These are phyloP conservation scores for Trypanosoma theileri DNA, from an alignment of 208 protist species.

Conservation along the genomic window DNA sequence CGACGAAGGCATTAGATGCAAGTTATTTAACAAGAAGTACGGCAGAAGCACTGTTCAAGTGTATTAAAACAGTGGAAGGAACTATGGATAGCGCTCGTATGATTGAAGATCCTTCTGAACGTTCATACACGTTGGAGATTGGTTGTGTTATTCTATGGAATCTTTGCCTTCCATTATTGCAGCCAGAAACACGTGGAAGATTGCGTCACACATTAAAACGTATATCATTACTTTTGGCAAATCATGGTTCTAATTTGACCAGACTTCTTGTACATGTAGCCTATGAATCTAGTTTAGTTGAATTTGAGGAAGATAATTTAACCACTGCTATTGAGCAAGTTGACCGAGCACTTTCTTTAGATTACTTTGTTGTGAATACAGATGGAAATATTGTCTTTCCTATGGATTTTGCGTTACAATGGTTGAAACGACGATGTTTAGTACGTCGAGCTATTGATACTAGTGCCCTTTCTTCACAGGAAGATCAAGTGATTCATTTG, in stretches of 20 bases:
- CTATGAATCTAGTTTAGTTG: constrained; percentile 60
- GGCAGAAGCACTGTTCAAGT: constrained; percentile 29
- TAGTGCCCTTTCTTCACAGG: constrained; percentile 27
- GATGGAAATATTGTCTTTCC: constrained; percentile 31
- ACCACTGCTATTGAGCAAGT: constrained; percentile 30
- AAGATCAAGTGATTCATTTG: constrained; percentile 44
- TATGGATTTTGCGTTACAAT: constrained; percentile 58
- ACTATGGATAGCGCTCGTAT: constrained; percentile 61
- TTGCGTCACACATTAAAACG: constrained; percentile 38
- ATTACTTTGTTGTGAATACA: constrained; percentile 18
- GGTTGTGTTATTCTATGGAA: constrained; percentile 79
- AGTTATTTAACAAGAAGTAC: constrained; percentile 47
- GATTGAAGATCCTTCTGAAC: constrained; percentile 67
- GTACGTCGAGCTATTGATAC: constrained; percentile 36
- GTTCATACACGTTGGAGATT: constrained; percentile 53
- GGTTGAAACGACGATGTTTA: constrained; percentile 41
- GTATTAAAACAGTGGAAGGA: constrained; percentile 47
- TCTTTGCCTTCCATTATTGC: constrained; percentile 51
- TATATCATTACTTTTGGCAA: constrained; percentile 24
- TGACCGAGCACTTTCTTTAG: constrained; percentile 35
- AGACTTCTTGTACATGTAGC: constrained; percentile 45
- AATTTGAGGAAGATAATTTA: constrained; percentile 76
- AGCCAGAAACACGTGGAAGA: constrained; percentile 39
- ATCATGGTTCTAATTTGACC: constrained; percentile 18
- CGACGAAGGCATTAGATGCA: constrained; percentile 39